Evolutionary conservation across 1,284 basidiomycete genomes (phyloP).

Genomic region (Neolentinus lepideus): DNA sequence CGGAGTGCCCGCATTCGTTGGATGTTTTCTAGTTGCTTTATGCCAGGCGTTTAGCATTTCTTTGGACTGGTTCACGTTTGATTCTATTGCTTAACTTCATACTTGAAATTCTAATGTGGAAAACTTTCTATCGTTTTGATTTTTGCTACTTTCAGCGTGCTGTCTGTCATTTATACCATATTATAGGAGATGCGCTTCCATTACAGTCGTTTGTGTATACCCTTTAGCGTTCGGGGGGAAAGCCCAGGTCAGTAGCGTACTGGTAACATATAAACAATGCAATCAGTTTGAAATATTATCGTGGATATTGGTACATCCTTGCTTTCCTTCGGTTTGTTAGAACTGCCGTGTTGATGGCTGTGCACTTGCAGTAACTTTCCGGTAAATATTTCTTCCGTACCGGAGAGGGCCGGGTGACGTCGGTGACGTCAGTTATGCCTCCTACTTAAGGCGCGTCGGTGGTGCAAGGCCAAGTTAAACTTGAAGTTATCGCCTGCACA

Average conservation of each 20-base stretch:
- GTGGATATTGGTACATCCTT: too few species aligned
- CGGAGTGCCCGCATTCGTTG: slow-evolving; percentile 70
- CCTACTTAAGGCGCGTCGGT: background rate
- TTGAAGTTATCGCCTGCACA: background rate
- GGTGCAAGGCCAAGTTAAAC: background rate
- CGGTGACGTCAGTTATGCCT: slow-evolving; percentile 1
- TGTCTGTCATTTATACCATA: background rate
- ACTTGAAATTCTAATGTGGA: too few species aligned
- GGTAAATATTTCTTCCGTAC: too few species aligned
- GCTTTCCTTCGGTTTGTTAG: too few species aligned
- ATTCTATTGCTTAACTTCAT: too few species aligned
- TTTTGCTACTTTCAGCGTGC: background rate
- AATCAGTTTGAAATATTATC: too few species aligned
- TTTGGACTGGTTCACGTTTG: background rate
- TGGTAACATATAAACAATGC: too few species aligned
- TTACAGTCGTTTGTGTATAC: background rate
- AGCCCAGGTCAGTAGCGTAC: too few species aligned
- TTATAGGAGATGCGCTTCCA: background rate
- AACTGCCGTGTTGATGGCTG: too few species aligned
- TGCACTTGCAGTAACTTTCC: too few species aligned
- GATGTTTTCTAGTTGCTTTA: slow-evolving; percentile 58
- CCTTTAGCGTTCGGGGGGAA: too few species aligned
- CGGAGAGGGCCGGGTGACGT: background rate
- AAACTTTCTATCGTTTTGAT: background rate
- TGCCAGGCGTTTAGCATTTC: background rate